Evolutionary conservation across 2,329 filamentous ascomycete species (phyloP).

Genomic region (Aspergillus eucalypticola): DNA sequence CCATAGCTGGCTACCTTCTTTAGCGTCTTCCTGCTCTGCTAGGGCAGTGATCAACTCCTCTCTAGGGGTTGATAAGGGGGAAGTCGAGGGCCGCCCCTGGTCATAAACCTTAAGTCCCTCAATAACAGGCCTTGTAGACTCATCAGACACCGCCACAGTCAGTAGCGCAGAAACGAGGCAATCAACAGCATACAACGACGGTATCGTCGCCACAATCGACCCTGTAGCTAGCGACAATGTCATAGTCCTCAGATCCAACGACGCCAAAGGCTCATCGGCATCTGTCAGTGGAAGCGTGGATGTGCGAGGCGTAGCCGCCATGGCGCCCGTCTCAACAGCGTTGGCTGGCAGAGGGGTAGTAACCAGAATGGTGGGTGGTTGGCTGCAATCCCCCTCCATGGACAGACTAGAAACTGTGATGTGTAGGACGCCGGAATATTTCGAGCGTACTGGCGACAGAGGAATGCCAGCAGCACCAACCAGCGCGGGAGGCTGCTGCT

Average conservation of each 20-base stretch:
- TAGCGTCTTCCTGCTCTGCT: constrained; percentile 46
- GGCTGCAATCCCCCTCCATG: constrained; percentile 4
- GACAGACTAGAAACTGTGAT: constrained; percentile 43
- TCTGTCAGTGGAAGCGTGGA: constrained; percentile 45
- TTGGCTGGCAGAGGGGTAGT: constrained; percentile 41
- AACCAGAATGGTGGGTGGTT: constrained; percentile 40
- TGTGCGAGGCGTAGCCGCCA: constrained; percentile 36
- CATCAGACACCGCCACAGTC: constrained; percentile 47
- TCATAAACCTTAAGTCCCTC: constrained; percentile 37
- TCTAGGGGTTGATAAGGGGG: constrained; percentile 19
- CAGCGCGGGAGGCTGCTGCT: constrained; percentile 30
- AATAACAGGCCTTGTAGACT: constrained; percentile 41
- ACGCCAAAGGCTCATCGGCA: constrained; percentile 41
- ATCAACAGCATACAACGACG: constrained; percentile 51
- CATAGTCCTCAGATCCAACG: constrained; percentile 46
- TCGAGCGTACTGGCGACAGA: constrained; percentile 32
- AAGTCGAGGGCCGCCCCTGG: constrained; percentile 16
- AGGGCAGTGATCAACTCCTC: constrained; percentile 39
- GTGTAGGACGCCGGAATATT: constrained; percentile 40
- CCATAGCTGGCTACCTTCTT: constrained; percentile 40
- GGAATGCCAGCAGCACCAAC: constrained; percentile 39
- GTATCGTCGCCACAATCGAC: constrained; percentile 43
- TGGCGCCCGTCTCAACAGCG: constrained; percentile 34
- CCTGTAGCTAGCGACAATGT: constrained; percentile 44
- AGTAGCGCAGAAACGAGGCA: constrained; percentile 49